These are phyloP conservation scores for Candida frijolesensis DNA, from an alignment of 1,139 yeast genomes.

Conservation along the genomic window DNA sequence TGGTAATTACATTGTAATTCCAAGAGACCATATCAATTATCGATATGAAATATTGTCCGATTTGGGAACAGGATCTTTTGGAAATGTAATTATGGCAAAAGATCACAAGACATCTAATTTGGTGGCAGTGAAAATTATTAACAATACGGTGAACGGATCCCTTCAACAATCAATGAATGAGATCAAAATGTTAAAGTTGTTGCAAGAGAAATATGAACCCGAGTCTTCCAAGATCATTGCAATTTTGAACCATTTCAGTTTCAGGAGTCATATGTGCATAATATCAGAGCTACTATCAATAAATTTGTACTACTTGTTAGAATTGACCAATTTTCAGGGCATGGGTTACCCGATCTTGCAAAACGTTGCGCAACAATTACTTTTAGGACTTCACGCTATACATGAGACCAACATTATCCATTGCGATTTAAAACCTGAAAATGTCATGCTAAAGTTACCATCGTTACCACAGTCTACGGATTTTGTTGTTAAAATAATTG, in stretches of 20 bases:
- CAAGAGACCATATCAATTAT: conserved; percentile 76
- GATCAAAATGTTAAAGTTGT: conserved; percentile 62
- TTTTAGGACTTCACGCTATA: conserved; percentile 61
- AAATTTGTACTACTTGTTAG: conserved; percentile 68
- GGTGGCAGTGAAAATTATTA: conserved; percentile 77
- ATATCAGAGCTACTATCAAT: conserved; percentile 72
- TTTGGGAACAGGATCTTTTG: conserved; percentile 84
- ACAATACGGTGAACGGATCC: conserved; percentile 73
- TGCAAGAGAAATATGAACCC: conserved; percentile 26
- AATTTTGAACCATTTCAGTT: conserved; percentile 60
- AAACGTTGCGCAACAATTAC: conserved; percentile 54
- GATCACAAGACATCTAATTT: conserved; percentile 59
- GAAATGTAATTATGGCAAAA: conserved; percentile 69
- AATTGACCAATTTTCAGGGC: conserved; percentile 63
- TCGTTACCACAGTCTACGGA: conserved; percentile 17
- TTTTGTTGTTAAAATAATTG: conserved; percentile 56
- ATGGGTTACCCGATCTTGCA: conserved; percentile 54
- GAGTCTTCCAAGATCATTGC: conserved; percentile 52
- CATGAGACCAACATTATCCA: conserved; percentile 65
- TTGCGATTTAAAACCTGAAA: conserved; percentile 79
- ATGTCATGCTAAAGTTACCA: conserved; percentile 54
- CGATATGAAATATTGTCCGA: conserved; percentile 62
- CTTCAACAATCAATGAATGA: conserved; percentile 73
- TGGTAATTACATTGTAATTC: conserved; percentile 60
- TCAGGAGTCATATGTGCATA: conserved; percentile 83